A percentile compares a stretch with the other conserved stretches of the same genome.
Evolutionary conservation across 345 rosid genomes (phyloP).

Genomic region (Lumnitzera racemosa): DNA sequence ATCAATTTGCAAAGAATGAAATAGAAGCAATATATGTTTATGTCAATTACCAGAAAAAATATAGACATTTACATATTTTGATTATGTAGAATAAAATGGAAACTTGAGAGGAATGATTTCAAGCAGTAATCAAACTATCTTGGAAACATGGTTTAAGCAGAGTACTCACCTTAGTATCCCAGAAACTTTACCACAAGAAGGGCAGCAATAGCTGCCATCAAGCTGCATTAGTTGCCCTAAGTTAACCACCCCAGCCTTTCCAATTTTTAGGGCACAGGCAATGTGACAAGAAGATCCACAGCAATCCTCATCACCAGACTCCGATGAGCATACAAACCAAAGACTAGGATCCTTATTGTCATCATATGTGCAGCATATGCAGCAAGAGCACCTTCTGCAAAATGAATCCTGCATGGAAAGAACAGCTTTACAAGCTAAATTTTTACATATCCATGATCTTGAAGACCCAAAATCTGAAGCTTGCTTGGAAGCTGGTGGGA

Average conservation of each 20-base stretch:
- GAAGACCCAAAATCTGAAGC: constrained; percentile 37
- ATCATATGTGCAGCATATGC: constrained; percentile 84
- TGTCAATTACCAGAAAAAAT: too few species aligned
- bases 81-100: too few species aligned
- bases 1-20: too few species aligned
- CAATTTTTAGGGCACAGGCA: constrained; percentile 78
- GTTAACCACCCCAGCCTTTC: constrained; percentile 81
- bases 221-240: constrained; percentile 80
- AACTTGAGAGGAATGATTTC: not conserved
- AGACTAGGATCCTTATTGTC: constrained; percentile 85
- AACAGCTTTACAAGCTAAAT: constrained; percentile 57
- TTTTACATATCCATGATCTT: constrained; percentile 64
- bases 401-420: constrained; percentile 60
- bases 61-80: too few species aligned
- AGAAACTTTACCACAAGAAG: constrained; percentile 94
- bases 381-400: constrained; percentile 97
- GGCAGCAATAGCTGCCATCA: constrained; percentile 88
- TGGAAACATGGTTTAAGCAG: constrained; percentile 1
- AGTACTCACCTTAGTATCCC: constrained; percentile 76
- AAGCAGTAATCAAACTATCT: not conserved
- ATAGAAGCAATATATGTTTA: too few species aligned
- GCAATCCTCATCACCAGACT: constrained; percentile 47
- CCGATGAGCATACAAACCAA: constrained; percentile 68
- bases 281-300: constrained; percentile 92
- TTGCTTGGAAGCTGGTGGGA: constrained; percentile 32